Evolutionary conservation across 345 rosid species (phyloP), one percentile per base, ranked within the genome.

Genomic region (Eutrema heterophyllum): DNA sequence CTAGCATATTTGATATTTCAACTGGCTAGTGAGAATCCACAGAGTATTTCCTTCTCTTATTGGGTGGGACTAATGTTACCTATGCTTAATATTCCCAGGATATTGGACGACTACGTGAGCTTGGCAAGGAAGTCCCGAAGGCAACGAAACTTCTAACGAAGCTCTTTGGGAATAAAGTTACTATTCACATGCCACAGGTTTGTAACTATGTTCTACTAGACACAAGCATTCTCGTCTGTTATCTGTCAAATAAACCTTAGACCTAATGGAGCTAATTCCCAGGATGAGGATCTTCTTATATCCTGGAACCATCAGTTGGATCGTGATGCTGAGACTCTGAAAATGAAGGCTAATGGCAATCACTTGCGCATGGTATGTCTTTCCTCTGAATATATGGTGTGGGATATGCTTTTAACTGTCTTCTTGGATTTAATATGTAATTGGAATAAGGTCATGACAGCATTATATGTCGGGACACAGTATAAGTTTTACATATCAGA

Each of bases 111-210:
- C 83, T 87, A 67, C 83, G 82, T 81, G 93, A 88, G 43, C 82
- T 85, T 77, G 93, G 89, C 43, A 88, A 93, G 81, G 97, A 89
- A 81, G 84, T 86, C 70, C 86, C 92, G 3, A 86, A 86, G 81
- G 86, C 84, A 59, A 84, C 89, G 11, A 85, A 90, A 79, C 81
- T 79, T 79, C 81, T 90, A 69, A 76, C 82, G 18, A 85, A 90
- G 84, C 96, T 90, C 83, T 93, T 93, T 81, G 88, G 87, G 7
- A 93, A 93, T 69, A 87, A 89, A 93, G 91, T 93, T 46, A 84
- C 86, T 32, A 85, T 90, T 82, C 91, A 93, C 78, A 76, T 87
- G 88, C 97, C 98, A 41, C 97, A 89, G 94, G 98, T 93, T 51
- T 43, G 74, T 69, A 49, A n/a, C 18, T n/a, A 54, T 57, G 51